A percentile compares a stretch with the other conserved stretches of the same genome.
These are phyloP conservation scores for Fusarium tuaranense DNA, from an alignment of 2,329 filamentous ascomycete species.

Conservation along the genomic window DNA sequence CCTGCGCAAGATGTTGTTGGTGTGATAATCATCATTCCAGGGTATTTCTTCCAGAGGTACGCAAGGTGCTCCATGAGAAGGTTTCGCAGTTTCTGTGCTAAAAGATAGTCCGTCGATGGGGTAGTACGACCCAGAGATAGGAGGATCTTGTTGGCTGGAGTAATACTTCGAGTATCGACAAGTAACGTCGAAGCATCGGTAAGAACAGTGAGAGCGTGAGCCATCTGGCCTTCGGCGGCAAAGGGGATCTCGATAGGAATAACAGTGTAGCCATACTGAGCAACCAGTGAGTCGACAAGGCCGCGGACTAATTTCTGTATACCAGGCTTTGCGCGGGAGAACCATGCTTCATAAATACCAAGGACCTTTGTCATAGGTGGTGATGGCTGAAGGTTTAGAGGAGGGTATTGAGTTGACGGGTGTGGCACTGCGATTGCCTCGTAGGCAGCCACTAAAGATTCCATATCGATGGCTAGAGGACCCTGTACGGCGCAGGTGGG, in stretches of 20 bases:
- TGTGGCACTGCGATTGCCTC: slow-evolving; percentile 74
- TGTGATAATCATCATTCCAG: slow-evolving; percentile 77
- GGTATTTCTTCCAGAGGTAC: slow-evolving; percentile 72
- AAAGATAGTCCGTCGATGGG: slow-evolving; percentile 73
- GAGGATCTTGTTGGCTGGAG: slow-evolving; percentile 73
- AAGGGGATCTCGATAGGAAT: slow-evolving; percentile 70
- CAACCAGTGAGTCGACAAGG: slow-evolving; percentile 65
- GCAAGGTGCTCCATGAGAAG: slow-evolving; percentile 79
- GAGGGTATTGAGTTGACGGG: slow-evolving; percentile 66
- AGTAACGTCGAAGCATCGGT: slow-evolving; percentile 66
- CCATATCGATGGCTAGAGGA: slow-evolving; percentile 74
- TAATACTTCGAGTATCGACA: slow-evolving; percentile 61
- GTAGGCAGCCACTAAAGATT: slow-evolving; percentile 74
- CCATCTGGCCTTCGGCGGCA: slow-evolving; percentile 73
- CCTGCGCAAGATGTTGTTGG: slow-evolving; percentile 70
- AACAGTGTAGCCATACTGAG: slow-evolving; percentile 62
- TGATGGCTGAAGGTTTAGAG: slow-evolving; percentile 42
- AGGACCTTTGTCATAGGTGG: slow-evolving; percentile 60
- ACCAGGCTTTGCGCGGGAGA: slow-evolving; percentile 58
- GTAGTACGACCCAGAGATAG: slow-evolving; percentile 73
- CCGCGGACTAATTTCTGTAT: slow-evolving; percentile 56
- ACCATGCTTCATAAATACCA: slow-evolving; percentile 75
- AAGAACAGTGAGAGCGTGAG: slow-evolving; percentile 80
- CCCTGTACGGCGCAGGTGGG: slow-evolving; percentile 74
- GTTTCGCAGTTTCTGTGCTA: slow-evolving; percentile 76